Base-by-base conservation (phyloP, 1,284 basidiomycete genomes). In the Pulveroboletus sp. region DNA sequence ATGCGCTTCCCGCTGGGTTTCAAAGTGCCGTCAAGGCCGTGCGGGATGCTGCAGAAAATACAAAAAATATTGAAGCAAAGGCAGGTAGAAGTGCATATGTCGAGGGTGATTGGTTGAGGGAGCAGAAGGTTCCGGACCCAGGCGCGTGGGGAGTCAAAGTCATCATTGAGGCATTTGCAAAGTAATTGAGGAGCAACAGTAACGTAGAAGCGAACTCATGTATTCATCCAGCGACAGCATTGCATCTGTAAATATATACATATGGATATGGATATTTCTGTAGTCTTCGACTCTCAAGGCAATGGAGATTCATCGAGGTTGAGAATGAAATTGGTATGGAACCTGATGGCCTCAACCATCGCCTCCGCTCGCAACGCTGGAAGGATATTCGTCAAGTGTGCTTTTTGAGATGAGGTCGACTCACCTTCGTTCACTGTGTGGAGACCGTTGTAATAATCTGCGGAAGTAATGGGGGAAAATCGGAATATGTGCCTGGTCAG, bases 31-130 rank as follows among this genome's bases (percentile, higher is more conserved):
- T 90, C 29, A 72, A 76, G 45, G 82, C 80, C 1, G 92, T 89
- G 2, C 76, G 75, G 17, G 76, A 78, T 7, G 92, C 92, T 2
- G 88, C 93, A 3, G 86, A 90, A 59, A 75, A 76, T 55, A 94
- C 92, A 26, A 85, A 79, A 62, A 73, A 88, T 56, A 73, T 95
- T 3, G 84, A 86, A 36, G 95, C 95, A 3, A 93, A 89, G 73
- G 94, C 91, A 2, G 95, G 95, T 1, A 76, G 95, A 61, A 94
- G 91, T 60, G 91, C 92, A 2, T 97, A 97, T 71, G 85, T 96
- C 44, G 89, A 89, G 63, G 82, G 86, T 48, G 83, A 86, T 49
- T 77, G 82, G 60, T 73, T 95, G 55, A 84, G 80, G 69, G 78
- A 83, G 62, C 80, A 89, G 67, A 78, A 78, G 48, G 80, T 95